A percentile compares a stretch with the other conserved stretches of the same genome.
phyloP scores from a whole-genome alignment of 2,329 filamentous ascomycete species.

The Bipolaris oryzae region DNA sequence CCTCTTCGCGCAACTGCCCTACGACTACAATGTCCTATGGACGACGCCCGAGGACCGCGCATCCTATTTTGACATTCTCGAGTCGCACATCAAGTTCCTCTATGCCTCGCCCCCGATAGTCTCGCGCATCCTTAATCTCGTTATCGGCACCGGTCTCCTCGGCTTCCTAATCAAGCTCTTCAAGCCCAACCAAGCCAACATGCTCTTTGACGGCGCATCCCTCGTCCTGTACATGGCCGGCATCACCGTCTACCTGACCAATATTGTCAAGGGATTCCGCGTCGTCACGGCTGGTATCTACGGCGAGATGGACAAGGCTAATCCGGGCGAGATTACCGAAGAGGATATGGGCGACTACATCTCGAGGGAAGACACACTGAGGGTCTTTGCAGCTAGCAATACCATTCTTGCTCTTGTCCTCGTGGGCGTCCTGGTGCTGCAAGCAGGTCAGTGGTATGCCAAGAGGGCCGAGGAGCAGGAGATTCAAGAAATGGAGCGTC shows the following conservation, averaged over 20 bases:
- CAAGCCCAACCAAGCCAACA: slow-evolving; percentile 89
- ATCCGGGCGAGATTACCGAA: slow-evolving; percentile 36
- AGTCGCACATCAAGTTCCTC: slow-evolving; percentile 87
- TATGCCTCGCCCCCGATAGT: slow-evolving; percentile 92
- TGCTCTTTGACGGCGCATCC: slow-evolving; percentile 84
- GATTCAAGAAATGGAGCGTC: slow-evolving; percentile 66
- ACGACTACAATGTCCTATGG: slow-evolving; percentile 91
- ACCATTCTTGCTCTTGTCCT: slow-evolving; percentile 93
- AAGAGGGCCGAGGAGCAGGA: slow-evolving; percentile 91
- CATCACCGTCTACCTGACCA: slow-evolving; percentile 90
- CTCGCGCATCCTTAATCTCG: slow-evolving; percentile 90
- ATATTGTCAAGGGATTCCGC: slow-evolving; percentile 93
- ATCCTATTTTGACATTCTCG: slow-evolving; percentile 81
- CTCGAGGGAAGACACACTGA: slow-evolving; percentile 84
- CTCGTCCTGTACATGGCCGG: slow-evolving; percentile 81
- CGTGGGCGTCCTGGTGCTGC: slow-evolving; percentile 87
- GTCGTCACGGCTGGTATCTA: slow-evolving; percentile 78
- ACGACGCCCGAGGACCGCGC: slow-evolving; percentile 68
- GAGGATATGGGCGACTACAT: slow-evolving; percentile 66
- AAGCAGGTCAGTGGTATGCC: slow-evolving; percentile 98
- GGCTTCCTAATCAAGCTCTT: slow-evolving; percentile 96
- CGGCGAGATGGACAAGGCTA: slow-evolving; percentile 51
- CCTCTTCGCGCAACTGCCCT: slow-evolving; percentile 94
- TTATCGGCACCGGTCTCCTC: slow-evolving; percentile 82
- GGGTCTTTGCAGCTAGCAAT: slow-evolving; percentile 91